These are phyloP conservation scores for Alternaria dauci DNA, from an alignment of 2,329 filamentous ascomycete genomes.

Conservation along the genomic window DNA sequence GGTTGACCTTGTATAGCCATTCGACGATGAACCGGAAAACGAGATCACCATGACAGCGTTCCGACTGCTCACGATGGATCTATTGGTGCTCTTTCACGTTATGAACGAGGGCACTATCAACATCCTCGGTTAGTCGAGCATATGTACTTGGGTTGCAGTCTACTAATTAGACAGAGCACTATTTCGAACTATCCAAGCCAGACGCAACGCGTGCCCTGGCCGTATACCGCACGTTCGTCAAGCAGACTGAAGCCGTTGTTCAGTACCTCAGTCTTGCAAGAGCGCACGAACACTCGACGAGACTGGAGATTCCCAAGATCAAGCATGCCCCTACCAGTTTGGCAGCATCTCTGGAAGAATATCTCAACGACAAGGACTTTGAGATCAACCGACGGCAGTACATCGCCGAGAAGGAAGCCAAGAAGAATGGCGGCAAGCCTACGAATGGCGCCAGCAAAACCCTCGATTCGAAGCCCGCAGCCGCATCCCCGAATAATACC, in stretches of 20 bases:
- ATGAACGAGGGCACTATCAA: constrained; percentile 98
- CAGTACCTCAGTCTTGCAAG: constrained; percentile 87
- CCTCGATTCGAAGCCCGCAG: constrained; percentile 42
- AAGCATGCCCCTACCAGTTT: constrained; percentile 96
- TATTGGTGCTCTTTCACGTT: constrained; percentile 89
- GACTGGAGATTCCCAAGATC: constrained; percentile 93
- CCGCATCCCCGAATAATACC: constrained; percentile 39
- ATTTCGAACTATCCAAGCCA: constrained; percentile 96
- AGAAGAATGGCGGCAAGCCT: constrained; percentile 59
- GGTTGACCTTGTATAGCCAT: constrained; percentile 64
- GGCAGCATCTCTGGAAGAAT: constrained; percentile 89
- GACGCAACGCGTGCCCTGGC: constrained; percentile 91
- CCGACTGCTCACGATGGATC: constrained; percentile 85
- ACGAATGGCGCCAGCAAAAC: constrained; percentile 50
- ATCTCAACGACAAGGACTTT: constrained; percentile 93
- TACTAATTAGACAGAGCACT: constrained; percentile 72
- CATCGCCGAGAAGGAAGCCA: constrained; percentile 82
- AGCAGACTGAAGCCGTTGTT: constrained; percentile 91
- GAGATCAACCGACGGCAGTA: constrained; percentile 93
- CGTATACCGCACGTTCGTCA: constrained; percentile 91
- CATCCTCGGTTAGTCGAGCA: constrained; percentile 74
- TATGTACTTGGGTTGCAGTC: background rate
- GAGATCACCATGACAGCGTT: constrained; percentile 97
- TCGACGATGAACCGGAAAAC: constrained; percentile 89
- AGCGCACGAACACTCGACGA: constrained; percentile 89